Base-by-base conservation (phyloP, 768 basidiomycete genomes). In the Amanita fuliginea region DNA sequence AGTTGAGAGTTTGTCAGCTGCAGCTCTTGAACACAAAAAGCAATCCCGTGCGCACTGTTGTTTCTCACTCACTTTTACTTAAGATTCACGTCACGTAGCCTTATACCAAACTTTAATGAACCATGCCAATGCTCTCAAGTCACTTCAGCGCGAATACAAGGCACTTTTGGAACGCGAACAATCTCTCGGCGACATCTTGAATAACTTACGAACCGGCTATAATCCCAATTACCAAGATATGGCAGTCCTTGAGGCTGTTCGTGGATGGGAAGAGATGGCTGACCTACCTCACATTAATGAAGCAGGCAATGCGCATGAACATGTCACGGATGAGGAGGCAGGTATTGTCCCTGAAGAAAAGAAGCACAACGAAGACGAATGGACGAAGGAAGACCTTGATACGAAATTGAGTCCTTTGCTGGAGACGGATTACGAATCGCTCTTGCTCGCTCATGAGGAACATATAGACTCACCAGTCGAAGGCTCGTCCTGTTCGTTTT, bases 201-300 rank as follows among this genome's bases (percentile, higher is more conserved):
- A 81, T 51, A 71, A 81, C 24, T 77, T 99, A 9, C 77, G 89
- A 18, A 76, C 78, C 8, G 83, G 85, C 3, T 97, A 96, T 68
- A 99, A 99, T 63, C 95, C 95, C 13, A 99, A 99, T 64, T 97
- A 97, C 66, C 94, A 97, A 62, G 95, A 99, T 61, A 98, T 99
- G 95, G 93, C 92, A 2, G 95, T 98, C 42, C 77, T 96, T 24
- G 94, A 95, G 56, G 94, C 95, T 14, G 93, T 97, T 13, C 81
- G 92, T 42, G 94, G 93, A 11, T 98, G 89, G 83, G 88, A 92
- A 61, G 81, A 75, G 37, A 72, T 81, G 6, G 80, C 83, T 10
- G 75, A 76, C 1, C 64, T 86, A 16, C 81, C 81, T 1, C 84
- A 84, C 50, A 82, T 86, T 59, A 81, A 82, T 53, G 82, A 86